A percentile compares a stretch with the other conserved stretches of the same genome.
Evolutionary conservation across 305 asterid genomes (phyloP).

Genomic region (Coffea humblotiana): DNA sequence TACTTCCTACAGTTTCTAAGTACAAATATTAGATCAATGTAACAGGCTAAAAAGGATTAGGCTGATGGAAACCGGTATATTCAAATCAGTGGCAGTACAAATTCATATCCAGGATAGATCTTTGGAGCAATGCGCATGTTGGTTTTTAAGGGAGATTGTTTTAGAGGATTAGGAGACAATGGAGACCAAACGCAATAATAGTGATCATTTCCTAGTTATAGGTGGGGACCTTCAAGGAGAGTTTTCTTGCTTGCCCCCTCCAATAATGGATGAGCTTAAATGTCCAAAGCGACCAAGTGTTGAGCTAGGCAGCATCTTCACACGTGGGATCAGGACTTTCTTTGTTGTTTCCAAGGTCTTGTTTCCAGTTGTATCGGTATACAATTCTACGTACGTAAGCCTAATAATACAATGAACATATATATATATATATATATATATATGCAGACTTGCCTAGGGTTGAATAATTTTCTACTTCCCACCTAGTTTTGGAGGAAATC

Average conservation of each 20-base stretch:
- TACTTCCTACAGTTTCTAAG: background rate
- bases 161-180: constrained; percentile 16
- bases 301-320: constrained; percentile 32
- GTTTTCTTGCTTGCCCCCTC: background rate
- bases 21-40: background rate
- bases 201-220: background rate
- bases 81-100: background rate
- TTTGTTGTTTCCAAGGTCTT: constrained; percentile 33
- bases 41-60: background rate
- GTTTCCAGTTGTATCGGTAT: constrained; percentile 20
- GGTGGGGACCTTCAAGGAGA: background rate
- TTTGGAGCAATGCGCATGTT: constrained; percentile 21
- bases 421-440: background rate
- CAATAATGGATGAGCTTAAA: background rate
- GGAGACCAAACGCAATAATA: constrained; percentile 13
- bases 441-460: background rate
- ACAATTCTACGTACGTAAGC: background rate
- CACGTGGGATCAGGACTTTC: constrained; percentile 36
- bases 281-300: constrained; percentile 17
- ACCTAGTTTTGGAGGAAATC: constrained; percentile 2
- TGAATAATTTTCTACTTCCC: background rate
- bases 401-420: background rate
- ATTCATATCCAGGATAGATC: constrained; percentile 30
- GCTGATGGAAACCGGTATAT: background rate
- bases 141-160: constrained; percentile 18